Base-by-base conservation (phyloP, 2,329 filamentous ascomycete genomes). In the Aspergillus oerlinghausenensis region DNA sequence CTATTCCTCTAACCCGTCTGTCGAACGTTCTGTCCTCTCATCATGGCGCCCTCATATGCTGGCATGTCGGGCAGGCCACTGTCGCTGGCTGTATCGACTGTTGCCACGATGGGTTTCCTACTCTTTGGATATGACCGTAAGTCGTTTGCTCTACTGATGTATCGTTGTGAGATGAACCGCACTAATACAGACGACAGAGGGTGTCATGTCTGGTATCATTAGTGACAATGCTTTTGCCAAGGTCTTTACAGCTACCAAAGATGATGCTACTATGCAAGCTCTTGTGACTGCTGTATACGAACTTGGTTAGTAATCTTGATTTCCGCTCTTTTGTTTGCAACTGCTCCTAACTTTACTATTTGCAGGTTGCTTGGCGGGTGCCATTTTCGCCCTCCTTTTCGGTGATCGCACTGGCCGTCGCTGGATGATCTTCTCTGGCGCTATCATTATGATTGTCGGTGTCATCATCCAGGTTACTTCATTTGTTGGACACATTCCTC, bases 21-120 rank as follows among this genome's bases (percentile, higher is more conserved):
- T 52, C 43, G 25, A 49, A 32, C 42, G 45, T 11, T 38, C 47
- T 50, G 29, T 17, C 48, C 49, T 21, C 49, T 48, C 61, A 67
- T 25, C 42, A 84, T 84, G 81, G 75, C 80, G 61, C 78, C 81
- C 61, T 79, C 67, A 19, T 87, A 79, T 67, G 80, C 82, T 68
- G 84, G 85, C 70, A 75, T 87, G 58, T 81, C 80, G 38, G 86
- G 86, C 68, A 78, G 76, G 62, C 75, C 74, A 40, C 77, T 88
- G 53, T 82, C 80, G 19, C 64, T 85, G 59, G 75, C 80, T 42
- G 79, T 88, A 49, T 85, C 85, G 1, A 79, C 80, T n/a, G 79
- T 88, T 26, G 84, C 85, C 3, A 87, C 85, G 0, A 85, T 83
- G 51, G 84, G 83, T 23, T 86, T 86, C 73, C 68, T 85, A 28